Base-by-base conservation (phyloP, 345 rosid species). In the Citrus mangshanensis region DNA sequence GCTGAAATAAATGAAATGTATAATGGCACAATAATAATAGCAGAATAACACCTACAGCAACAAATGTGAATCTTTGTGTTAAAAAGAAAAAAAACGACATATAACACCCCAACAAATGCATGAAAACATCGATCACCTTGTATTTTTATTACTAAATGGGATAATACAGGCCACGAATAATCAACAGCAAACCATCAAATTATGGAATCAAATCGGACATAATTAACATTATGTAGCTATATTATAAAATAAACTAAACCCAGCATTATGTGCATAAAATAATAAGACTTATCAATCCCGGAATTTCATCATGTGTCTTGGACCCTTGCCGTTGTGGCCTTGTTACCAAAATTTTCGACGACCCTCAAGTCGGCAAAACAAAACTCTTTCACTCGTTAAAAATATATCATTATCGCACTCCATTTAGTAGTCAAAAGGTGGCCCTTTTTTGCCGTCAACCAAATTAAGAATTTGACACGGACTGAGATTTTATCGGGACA, bases 311-410 rank as follows among this genome's bases (percentile, higher is more conserved):
- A 19, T 22, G n/a, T 34, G 19, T 62, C 9, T 64, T 77, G 84
- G 76, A 75, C 27, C 12, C 9, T 73, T 32, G 66, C 67, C 68
- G 70, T 60, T 72, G 80, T 67, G 75, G 24, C 51, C 28, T 67
- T n/a, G 19, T 64, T 0, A 46, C 30, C 66, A 49, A 77, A 49
- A 21, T 58, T 66, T 46, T 56, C 32, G 77, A 72, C 70, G 7
- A 65, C 42, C 68, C 46, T 65, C 9, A 30, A 67, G 78, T 42
- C 70, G 78, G 84, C 78, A 59, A 77, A 37, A 5, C 18, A 25
- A 60, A 24, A 16, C n/a, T 76, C 37, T 70, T 22, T 14, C 21
- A 66, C 24, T 73, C 34, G 21, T 55, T 0, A 32, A 51, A 72
- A 73, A 51, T n/a, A 72, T 67, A 6, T 38, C 32, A 4, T 46